Evolutionary conservation across 2,329 filamentous ascomycete genomes (phyloP), one percentile per base, ranked within the genome.

Genomic region (Periconia macrospinosa): DNA sequence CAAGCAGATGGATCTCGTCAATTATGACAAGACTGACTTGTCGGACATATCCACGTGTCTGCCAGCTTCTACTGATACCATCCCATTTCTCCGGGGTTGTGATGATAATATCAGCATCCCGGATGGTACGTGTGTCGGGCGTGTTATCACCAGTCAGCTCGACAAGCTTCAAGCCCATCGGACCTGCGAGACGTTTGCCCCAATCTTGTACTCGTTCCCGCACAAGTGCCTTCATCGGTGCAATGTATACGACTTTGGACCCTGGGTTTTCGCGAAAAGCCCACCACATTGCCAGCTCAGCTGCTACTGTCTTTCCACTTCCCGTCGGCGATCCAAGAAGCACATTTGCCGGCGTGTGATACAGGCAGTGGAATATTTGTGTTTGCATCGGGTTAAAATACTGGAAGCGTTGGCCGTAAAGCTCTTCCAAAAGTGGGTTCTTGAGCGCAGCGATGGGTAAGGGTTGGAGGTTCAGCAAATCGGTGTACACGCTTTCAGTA

Each of bases 51-150:
- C 90, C 90, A 85, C 94, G 89, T 6, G 93, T 97, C 74, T 97
- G 92, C 94, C 95, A 99, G 68, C 91, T 96, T 83, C 94, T 90
- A 65, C 91, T 96, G 63, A 99, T 97, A 84, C 95, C 95, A 71
- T 99, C 95, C 94, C 94, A 99, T 73, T 99, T 99, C 77, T 99
- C 94, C n/a, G 94, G 95, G 0, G 95, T 99, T 0, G 94, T 99
- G 66, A 99, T 92, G 65, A 99, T 99, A 57, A 99, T 91, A 71
- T 99, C 94, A 3, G 94, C 94, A 69, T 97, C 89, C 63, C 92
- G 86, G 65, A 99, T 99, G 0, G 93, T 97, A 47, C 91, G 84
- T 0, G 94, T 99, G 69, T 99, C 94, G 0, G 95, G 95, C 0
- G 95, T 99, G 68, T 97, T 99, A 77, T 99, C 94, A 79, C 90